These are phyloP conservation scores for Penicillium olsonii DNA, from an alignment of 2,329 filamentous ascomycete genomes.

Conservation along the genomic window DNA sequence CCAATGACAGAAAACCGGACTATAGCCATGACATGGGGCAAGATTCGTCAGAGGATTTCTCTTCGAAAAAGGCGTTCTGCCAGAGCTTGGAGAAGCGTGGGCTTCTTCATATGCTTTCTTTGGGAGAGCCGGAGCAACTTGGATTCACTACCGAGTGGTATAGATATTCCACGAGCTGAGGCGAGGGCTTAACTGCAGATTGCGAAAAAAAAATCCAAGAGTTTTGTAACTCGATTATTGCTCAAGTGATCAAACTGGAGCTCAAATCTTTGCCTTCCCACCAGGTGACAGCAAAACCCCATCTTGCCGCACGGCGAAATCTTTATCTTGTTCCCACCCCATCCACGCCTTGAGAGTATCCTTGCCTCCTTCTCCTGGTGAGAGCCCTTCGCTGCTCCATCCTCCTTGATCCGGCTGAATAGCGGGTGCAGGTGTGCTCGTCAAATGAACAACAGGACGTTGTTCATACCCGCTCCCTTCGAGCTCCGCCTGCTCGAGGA, in stretches of 20 bases:
- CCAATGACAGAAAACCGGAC: too few relatives aligned
- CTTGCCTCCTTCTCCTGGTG: slow-evolving; percentile 72
- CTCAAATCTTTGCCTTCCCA: slow-evolving; percentile 15
- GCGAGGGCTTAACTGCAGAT: too few relatives aligned
- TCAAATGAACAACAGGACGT: slow-evolving; percentile 54
- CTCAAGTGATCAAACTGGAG: too few relatives aligned
- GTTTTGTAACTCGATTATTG: too few relatives aligned
- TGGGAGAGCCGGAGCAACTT: slow-evolving; percentile 20
- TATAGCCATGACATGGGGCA: too few relatives aligned
- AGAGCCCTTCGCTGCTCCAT: slow-evolving; percentile 63
- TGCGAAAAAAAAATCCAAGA: too few relatives aligned
- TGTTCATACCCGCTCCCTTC: slow-evolving; percentile 57
- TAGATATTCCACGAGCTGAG: slow-evolving; percentile 5
- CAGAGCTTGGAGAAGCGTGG: slow-evolving; percentile 24
- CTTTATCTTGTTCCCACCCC: slow-evolving; percentile 70
- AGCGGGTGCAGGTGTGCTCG: slow-evolving; percentile 66
- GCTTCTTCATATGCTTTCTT: slow-evolving; percentile 26
- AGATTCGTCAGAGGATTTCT: slow-evolving; percentile 9
- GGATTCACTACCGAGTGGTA: slow-evolving; percentile 27
- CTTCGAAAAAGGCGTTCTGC: slow-evolving; percentile 21
- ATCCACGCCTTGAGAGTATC: slow-evolving; percentile 70
- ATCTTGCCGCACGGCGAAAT: slow-evolving; percentile 65
- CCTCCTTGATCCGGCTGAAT: slow-evolving; percentile 63
- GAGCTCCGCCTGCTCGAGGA: slow-evolving; percentile 74
- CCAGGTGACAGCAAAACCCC: slow-evolving; percentile 61